These are phyloP conservation scores for Exophiala phaeomuriformis DNA, from an alignment of 2,329 filamentous ascomycete genomes.

Conservation along the genomic window DNA sequence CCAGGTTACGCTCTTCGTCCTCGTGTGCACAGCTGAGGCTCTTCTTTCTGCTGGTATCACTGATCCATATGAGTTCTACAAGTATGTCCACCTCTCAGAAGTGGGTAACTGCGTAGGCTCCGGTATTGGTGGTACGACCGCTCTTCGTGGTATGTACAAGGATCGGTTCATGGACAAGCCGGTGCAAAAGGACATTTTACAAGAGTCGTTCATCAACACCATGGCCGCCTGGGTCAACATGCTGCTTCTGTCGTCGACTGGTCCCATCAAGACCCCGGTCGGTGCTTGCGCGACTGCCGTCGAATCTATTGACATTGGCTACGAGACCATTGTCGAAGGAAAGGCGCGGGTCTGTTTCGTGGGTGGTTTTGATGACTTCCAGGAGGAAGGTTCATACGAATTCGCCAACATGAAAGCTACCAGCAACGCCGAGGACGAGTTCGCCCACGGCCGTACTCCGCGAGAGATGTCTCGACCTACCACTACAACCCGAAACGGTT, in stretches of 20 bases:
- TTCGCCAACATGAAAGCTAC: slow-evolving; percentile 99
- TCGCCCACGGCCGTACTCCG: slow-evolving; percentile 88
- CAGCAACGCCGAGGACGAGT: slow-evolving; percentile 94
- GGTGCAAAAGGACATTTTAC: slow-evolving; percentile 95
- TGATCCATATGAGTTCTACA: slow-evolving; percentile 99
- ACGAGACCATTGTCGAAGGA: slow-evolving; percentile 96
- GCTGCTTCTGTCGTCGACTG: slow-evolving; percentile 92
- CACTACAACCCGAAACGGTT: slow-evolving; percentile 92
- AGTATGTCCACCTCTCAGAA: slow-evolving; percentile 96
- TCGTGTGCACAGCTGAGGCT: slow-evolving; percentile 87
- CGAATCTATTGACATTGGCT: slow-evolving; percentile 94
- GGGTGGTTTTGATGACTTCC: slow-evolving; percentile 98
- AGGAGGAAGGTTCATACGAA: slow-evolving; percentile 97
- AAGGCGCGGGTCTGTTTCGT: slow-evolving; percentile 97
- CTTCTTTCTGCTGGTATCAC: slow-evolving; percentile 91
- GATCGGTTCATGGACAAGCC: slow-evolving; percentile 95
- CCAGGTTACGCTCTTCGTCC: slow-evolving; percentile 87
- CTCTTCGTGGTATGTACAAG: slow-evolving; percentile 95
- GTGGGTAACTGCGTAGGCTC: slow-evolving; percentile 98
- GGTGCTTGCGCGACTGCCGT: slow-evolving; percentile 96
- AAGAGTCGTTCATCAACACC: slow-evolving; percentile 99
- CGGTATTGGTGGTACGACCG: slow-evolving; percentile 90
- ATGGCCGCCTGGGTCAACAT: slow-evolving; percentile 99
- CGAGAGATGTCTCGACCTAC: slow-evolving; percentile 97
- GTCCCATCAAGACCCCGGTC: slow-evolving; percentile 96